Evolutionary conservation across 108 stramenopile genomes (phyloP), one percentile per base, ranked within the genome.

Genomic region (Skeletonema potamos): DNA sequence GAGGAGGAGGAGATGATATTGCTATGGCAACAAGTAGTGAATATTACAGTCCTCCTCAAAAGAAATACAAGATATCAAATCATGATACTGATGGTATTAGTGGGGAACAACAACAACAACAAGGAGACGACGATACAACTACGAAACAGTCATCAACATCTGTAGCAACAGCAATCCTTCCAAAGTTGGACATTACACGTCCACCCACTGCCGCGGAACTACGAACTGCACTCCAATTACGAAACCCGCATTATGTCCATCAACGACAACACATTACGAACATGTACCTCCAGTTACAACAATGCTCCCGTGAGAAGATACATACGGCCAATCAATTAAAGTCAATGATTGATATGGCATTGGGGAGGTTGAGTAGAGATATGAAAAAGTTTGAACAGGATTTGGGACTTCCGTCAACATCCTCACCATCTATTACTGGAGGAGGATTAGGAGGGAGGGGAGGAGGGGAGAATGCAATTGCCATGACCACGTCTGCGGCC

Each of bases 281-380:
- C n/a, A 22, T 85, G 24, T 79, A 85, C 33, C 58, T 73, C 13
- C 70, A 70, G 29, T 17, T 79, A 17, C 57, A 79, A 32, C 89
- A 90, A 73, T 64, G 62, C 1, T 81, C 88, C n/a, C 79, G 79
- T 27, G 90, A 94, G 73, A 90, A 87, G 56, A 76, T 90, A 2
- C 58, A 78, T 7, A 85, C 89, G 4, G 86, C 93, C 0, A 37
- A 85, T 54, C 93, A 94, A 71, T 72, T 85, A 4, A 74, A 69
- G 32, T 62, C 66, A 12, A 46, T 90, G 58, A 63, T 94, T 0
- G 89, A 94, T 70, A 83, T 77, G 55, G 68, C 85, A 2, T 73
- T 88, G 55, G 77, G 80, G 9, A 70, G 88, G 37, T 66, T 94
- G 4, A 88, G 90, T 70, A 24, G 74, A 7, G 93, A 94, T 76